Base-by-base conservation (phyloP, 2,329 filamentous ascomycete species). In the Amesomyces nigricolor region DNA sequence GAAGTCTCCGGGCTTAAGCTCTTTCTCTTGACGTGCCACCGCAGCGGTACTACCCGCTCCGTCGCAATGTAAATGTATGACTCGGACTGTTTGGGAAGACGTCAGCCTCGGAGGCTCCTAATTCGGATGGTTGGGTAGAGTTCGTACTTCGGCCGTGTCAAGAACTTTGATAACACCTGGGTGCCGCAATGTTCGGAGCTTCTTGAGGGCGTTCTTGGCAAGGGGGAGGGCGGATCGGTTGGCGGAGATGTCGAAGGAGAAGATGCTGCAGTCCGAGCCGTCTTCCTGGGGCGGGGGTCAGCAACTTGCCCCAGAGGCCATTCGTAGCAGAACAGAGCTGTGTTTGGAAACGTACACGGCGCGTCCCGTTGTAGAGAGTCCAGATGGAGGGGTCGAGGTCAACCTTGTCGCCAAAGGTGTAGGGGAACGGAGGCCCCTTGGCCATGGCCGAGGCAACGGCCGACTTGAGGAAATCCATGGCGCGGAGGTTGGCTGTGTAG, bases 401-500 rank as follows among this genome's bases (percentile, higher is more conserved):
- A 57, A 97, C 88, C 70, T 87, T 84, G 72, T 99, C 94, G 65
- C 91, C 92, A 68, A 97, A 94, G 47, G 82, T 86, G 70, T 96
- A 97, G 4, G 91, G 91, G 68, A 96, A 95, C 5, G 91, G 86
- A 51, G 91, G 91, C 2, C 92, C 91, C 71, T 96, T 94, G 45
- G 94, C 89, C 66, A 99, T 97, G 64, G 91, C 92, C 59, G 94
- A 97, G 45, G 91, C 92, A 69, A 97, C 91, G 51, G 94, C 94
- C 59, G 91, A 97, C 75, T 97, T 97, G 68, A 99, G 82, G 68
- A 97, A 97, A 71, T 99, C 91, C 94, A 99, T 99, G 63, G 63
- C 57, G 6, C 2, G 14, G 3, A 40, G 29, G 3, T 10, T 5
- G 5, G 13, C 1, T 39, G 22, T n/a, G 45, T 2, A 13, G 5